These are phyloP conservation scores for Gossypium sturtianum DNA, from an alignment of 345 rosid genomes.

Conservation along the genomic window DNA sequence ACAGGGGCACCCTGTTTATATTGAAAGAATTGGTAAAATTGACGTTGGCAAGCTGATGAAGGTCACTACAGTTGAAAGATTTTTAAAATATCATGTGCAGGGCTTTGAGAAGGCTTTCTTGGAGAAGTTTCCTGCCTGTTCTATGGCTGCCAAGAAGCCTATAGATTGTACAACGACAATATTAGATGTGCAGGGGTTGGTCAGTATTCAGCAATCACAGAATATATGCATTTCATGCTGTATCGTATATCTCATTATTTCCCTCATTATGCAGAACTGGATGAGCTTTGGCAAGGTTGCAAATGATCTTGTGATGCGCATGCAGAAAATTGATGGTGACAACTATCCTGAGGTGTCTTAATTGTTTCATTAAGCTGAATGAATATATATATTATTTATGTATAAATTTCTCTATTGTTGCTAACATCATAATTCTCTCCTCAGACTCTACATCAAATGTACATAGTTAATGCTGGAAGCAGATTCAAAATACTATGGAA, in stretches of 20 bases:
- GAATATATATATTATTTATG: slow-evolving; percentile 2
- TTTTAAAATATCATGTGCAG: slow-evolving; percentile 83
- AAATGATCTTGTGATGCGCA: slow-evolving; percentile 82
- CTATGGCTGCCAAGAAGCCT: slow-evolving; percentile 74
- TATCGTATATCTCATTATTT: slow-evolving; percentile 4
- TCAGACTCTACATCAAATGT: slow-evolving; percentile 94
- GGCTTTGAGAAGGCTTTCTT: slow-evolving; percentile 84
- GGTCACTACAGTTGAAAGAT: slow-evolving; percentile 78
- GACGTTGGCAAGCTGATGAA: slow-evolving; percentile 76
- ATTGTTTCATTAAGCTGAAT: not conserved
- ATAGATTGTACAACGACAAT: slow-evolving; percentile 71
- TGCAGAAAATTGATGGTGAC: slow-evolving; percentile 96
- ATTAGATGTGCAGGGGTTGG: slow-evolving; percentile 88
- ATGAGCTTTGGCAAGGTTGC: slow-evolving; percentile 90
- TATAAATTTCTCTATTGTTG: slow-evolving; percentile 6
- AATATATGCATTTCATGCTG: not conserved
- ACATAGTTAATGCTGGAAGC: slow-evolving; percentile 77
- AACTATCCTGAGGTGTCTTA: slow-evolving; percentile 91
- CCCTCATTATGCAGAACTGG: slow-evolving; percentile 55
- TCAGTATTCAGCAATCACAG: slow-evolving; percentile 24
- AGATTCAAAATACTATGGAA: slow-evolving; percentile 89
- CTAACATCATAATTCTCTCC: slow-evolving; percentile 15
- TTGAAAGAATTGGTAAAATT: slow-evolving; percentile 76
- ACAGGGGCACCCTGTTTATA: slow-evolving; percentile 81
- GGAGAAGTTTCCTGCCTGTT: slow-evolving; percentile 93